A percentile compares a stretch with the other conserved stretches of the same genome.
Conservation (phyloP, 1,139 yeast species). For the Tardiomyces depauwii region DNA sequence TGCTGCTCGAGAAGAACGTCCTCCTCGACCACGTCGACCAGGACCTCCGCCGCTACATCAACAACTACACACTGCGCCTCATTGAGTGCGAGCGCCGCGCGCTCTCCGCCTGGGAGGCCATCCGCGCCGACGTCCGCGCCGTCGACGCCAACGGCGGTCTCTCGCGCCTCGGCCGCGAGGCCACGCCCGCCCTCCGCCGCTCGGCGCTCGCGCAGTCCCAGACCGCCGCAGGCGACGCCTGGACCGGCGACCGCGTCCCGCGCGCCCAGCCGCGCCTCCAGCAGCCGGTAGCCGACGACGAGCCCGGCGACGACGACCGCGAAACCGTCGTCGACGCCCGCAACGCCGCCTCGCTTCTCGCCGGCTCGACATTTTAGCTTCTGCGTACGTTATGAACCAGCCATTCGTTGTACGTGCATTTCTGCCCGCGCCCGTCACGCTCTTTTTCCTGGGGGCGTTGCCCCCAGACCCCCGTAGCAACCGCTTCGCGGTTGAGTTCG, state of each 20-base stretch:
- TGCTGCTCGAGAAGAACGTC: conserved; percentile 61
- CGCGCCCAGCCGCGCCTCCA: background rate
- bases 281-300: conserved; percentile 13
- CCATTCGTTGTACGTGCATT: too few species aligned
- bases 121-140: conserved; percentile 61
- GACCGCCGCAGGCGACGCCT: conserved; percentile 49
- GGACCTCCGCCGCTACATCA: conserved; percentile 44
- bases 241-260: conserved; percentile 35
- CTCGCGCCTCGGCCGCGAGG: conserved; percentile 71
- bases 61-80: conserved; percentile 52
- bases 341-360: conserved; percentile 70
- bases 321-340: conserved; percentile 54
- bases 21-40: conserved; percentile 45
- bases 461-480: too few species aligned
- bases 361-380: conserved; percentile 56
- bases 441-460: too few species aligned
- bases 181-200: conserved; percentile 26
- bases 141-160: conserved; percentile 77
- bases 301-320: conserved; percentile 20
- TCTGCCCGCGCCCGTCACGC: too few species aligned
- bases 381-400: background rate
- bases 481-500: too few species aligned
- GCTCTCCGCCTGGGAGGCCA: conserved; percentile 61
- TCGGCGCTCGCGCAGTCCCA: conserved; percentile 30
- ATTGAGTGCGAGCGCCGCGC: conserved; percentile 84